Conservation (phyloP, 257 asterid species). For the Cynanchum wilfordii region DNA sequence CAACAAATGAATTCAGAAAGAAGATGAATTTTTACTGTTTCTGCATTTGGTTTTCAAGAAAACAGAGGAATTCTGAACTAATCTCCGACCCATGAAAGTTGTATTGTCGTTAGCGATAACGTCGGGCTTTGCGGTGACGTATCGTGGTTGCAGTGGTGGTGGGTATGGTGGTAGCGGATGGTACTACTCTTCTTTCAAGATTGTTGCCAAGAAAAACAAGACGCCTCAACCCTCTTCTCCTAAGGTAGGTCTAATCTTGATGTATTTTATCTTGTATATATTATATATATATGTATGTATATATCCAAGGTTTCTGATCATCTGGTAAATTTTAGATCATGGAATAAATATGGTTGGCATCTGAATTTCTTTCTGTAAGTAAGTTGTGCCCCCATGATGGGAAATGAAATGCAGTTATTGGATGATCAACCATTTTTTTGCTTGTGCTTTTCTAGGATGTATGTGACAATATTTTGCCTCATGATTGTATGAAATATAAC, state of each 20-base stretch:
- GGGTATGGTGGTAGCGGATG: conserved; percentile 10
- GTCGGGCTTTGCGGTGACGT: conserved; percentile 31
- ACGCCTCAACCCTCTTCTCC: conserved; percentile 48
- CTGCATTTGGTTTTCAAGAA: conserved; percentile 9
- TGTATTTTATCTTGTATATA: not conserved
- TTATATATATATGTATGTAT: not conserved
- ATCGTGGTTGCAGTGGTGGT: conserved; percentile 21
- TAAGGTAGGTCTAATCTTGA: conserved; percentile 54
- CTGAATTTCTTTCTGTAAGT: not conserved
- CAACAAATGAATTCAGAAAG: conserved; percentile 2
- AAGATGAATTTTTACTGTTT: not conserved
- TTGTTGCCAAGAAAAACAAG: conserved; percentile 65
- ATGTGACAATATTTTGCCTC: not conserved
- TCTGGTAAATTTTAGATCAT: not conserved
- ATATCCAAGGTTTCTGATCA: not conserved
- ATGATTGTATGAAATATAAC: not conserved
- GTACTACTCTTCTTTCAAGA: conserved; percentile 37
- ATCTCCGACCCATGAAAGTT: conserved; percentile 47
- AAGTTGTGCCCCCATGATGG: not conserved
- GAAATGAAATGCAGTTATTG: not conserved
- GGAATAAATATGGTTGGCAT: not conserved
- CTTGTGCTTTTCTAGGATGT: not conserved
- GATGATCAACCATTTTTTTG: not conserved
- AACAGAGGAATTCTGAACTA: not conserved
- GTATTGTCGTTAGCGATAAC: conserved; percentile 34